A percentile compares a stretch with the other conserved stretches of the same genome.
phyloP scores from a whole-genome alignment of 1,284 basidiomycete species.

The Gastroboletus turbinatus region DNA sequence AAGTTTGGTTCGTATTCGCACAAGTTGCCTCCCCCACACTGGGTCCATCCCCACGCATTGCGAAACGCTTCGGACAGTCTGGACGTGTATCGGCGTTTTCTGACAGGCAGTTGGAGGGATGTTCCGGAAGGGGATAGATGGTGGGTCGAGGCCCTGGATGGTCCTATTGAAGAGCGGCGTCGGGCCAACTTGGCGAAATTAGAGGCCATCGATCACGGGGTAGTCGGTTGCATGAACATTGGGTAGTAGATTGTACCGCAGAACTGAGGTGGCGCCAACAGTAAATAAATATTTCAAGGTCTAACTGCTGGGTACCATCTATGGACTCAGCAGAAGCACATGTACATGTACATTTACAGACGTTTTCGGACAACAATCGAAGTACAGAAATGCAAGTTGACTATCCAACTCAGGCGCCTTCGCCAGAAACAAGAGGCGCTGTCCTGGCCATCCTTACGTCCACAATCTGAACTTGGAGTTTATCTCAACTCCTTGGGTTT shows the following conservation, averaged over 20 bases:
- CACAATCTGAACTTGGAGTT: too few species aligned
- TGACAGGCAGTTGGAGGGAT: conserved; percentile 56
- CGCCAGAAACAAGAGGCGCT: neutral
- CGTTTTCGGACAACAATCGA: neutral
- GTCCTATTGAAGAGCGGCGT: conserved; percentile 46
- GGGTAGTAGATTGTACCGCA: neutral
- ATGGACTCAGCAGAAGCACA: neutral
- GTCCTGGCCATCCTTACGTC: neutral
- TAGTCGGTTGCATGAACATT: conserved; percentile 36
- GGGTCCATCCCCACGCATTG: conserved; percentile 41
- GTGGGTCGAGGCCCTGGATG: conserved; percentile 60
- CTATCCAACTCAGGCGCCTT: neutral
- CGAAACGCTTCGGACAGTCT: conserved; percentile 40
- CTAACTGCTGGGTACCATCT: neutral
- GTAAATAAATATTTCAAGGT: neutral
- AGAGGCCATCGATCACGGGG: conserved; percentile 40
- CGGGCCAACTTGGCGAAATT: conserved; percentile 41
- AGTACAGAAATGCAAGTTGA: neutral
- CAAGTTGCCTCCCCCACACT: conserved; percentile 51
- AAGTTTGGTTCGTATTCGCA: conserved; percentile 27
- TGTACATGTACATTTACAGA: neutral
- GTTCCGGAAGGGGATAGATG: conserved; percentile 53
- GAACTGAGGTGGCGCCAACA: neutral
- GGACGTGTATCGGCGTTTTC: conserved; percentile 42
- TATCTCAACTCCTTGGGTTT: too few species aligned